Evolutionary conservation across 176 grass and related monocot species (phyloP).

Genomic region (Zizania latifolia): DNA sequence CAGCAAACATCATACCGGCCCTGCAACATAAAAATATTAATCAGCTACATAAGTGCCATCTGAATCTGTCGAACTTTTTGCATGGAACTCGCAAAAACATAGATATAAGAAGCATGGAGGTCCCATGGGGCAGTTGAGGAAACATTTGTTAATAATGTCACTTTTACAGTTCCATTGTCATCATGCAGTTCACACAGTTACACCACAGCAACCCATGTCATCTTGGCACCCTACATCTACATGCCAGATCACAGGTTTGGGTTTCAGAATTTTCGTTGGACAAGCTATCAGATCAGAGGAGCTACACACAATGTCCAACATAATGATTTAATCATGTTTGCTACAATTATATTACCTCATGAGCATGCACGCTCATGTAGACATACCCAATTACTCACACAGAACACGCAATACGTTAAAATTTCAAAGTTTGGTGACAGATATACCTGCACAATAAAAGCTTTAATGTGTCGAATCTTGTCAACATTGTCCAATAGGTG

Average conservation of each 20-base stretch:
- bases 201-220: neutral
- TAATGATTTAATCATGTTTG: neutral
- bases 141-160: neutral
- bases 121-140: neutral
- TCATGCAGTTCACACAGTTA: neutral
- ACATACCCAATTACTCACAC: neutral
- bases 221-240: neutral
- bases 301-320: neutral
- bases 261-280: too few species aligned
- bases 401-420: neutral
- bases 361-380: neutral
- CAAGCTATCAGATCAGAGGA: neutral
- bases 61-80: neutral
- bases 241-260: neutral
- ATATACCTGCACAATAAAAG: conserved; percentile 77
- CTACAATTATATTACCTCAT: neutral
- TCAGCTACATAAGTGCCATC: neutral
- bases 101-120: neutral
- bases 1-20: conserved; percentile 93
- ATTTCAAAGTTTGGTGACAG: neutral
- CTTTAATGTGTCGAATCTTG: conserved; percentile 91
- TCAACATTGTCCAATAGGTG: conserved; percentile 83
- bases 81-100: neutral
- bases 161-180: neutral
- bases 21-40: conserved; percentile 38